Percentiles rank a stretch among this genome's conserved stretches.
These are phyloP conservation scores for Nicotiana noctiflora DNA, from an alignment of 257 asterid species.

Conservation along the genomic window DNA sequence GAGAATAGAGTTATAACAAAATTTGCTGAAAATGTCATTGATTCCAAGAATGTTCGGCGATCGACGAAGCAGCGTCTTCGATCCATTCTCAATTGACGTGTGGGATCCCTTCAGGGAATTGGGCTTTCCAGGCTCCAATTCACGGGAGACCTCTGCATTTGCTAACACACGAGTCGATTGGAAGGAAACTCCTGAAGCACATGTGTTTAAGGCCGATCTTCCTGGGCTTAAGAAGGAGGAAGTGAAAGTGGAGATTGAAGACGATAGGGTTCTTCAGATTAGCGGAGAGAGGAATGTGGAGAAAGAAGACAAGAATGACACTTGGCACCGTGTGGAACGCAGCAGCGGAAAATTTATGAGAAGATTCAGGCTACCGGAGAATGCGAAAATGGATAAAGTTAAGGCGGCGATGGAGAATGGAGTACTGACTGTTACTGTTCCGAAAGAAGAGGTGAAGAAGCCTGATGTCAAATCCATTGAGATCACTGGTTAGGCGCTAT, in stretches of 20 bases:
- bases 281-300: slow-evolving; percentile 2
- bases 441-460: not conserved
- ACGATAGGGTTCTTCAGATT: not conserved
- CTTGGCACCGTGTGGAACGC: not conserved
- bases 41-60: not conserved
- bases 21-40: not conserved
- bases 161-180: not conserved
- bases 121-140: not conserved
- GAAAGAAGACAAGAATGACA: not conserved
- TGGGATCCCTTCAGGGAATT: not conserved
- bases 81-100: not conserved
- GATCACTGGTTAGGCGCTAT: not conserved
- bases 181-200: slow-evolving; percentile 6
- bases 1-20: not conserved
- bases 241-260: slow-evolving; percentile 1
- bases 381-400: not conserved
- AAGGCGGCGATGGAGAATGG: not conserved
- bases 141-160: not conserved
- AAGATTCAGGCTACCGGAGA: not conserved
- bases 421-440: not conserved
- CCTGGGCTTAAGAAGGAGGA: slow-evolving; percentile 1
- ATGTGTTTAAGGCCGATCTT: not conserved
- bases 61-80: not conserved
- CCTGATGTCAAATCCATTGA: not conserved
- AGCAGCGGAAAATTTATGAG: not conserved